Base-by-base conservation (phyloP, 1,139 yeast genomes). In the Citeromyces siamensis region DNA sequence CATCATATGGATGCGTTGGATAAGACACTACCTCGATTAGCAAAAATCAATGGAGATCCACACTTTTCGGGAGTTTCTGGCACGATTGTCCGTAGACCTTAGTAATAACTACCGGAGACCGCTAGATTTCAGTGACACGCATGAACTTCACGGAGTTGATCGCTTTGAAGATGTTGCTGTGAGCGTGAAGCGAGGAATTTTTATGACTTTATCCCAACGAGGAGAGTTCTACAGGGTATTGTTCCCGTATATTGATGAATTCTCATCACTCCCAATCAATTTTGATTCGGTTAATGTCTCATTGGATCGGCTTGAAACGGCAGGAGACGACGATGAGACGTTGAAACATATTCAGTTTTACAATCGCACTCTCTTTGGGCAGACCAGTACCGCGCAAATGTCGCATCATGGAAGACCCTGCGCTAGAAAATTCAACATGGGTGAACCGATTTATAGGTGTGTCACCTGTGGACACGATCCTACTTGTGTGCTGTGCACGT, bases 401-500 rank as follows among this genome's bases (percentile, higher is more conserved):
- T 26, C 31, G 14, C 77, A 74, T 40, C 44, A 49, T 2, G 71
- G 71, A 7, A 61, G 76, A 45, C 73, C 75, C 14, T 81, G 93
- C 60, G 78, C 86, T 2, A 58, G 77, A 37, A 62, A 70, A 20
- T 73, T 81, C 44, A 63, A 61, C 34, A 48, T 54, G 3, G 80
- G 80, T 9, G 83, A 78, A 42, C 72, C 79, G 1, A 75, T 78
- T 10, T 81, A 76, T 49, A 60, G 82, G 40, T 81, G 93, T 49
- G 54, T 55, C 26, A 73, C 69, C 40, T 81, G 90, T 62, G 84
- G 82, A 1, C 71, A 66, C 44, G 94, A 81, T 52, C 73, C 72
- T 8, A 75, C 86, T 0, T 81, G 93, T 60, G 86, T 82, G 12
- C 53, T 81, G 20, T 81, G 94, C 53, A 68, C 66, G 9, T 58